Percentiles rank a stretch among this genome's conserved stretches.
These are phyloP conservation scores for Moricandia moricandioides DNA, from an alignment of 345 rosid genomes.

Conservation along the genomic window DNA sequence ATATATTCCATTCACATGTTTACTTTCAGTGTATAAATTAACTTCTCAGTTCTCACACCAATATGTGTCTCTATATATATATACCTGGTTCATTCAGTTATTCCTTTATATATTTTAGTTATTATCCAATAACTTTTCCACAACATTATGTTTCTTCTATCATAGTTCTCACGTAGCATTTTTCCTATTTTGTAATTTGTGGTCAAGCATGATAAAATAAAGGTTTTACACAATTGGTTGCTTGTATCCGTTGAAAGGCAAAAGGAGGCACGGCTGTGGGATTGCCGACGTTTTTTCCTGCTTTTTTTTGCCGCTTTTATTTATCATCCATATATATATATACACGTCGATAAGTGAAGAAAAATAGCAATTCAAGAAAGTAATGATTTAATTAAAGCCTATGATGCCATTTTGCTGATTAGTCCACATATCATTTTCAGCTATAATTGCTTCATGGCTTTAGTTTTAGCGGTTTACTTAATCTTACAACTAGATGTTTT, in stretches of 20 bases:
- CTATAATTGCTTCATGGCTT: constrained; percentile 18
- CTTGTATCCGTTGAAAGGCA: neutral
- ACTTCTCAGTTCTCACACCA: neutral
- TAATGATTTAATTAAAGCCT: constrained; percentile 3
- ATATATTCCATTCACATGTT: neutral
- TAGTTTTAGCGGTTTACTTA: constrained; percentile 10
- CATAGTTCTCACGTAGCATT: neutral
- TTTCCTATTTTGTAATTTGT: neutral
- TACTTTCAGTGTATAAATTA: neutral
- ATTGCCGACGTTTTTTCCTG: neutral
- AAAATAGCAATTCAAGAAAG: constrained; percentile 19
- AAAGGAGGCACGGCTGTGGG: neutral
- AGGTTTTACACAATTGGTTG: neutral
- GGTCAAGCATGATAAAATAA: neutral
- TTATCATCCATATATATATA: neutral
- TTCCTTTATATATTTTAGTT: neutral
- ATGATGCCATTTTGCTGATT: neutral
- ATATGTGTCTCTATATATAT: neutral
- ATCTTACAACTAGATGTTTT: too few species aligned
- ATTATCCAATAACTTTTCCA: neutral
- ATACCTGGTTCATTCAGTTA: neutral
- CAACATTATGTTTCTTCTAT: neutral
- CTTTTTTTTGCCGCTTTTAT: neutral
- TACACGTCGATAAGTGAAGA: constrained; percentile 1
- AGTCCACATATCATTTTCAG: constrained; percentile 25